Conservation (phyloP, 176 grass and related monocot species). For the Lolium multiflorum region DNA sequence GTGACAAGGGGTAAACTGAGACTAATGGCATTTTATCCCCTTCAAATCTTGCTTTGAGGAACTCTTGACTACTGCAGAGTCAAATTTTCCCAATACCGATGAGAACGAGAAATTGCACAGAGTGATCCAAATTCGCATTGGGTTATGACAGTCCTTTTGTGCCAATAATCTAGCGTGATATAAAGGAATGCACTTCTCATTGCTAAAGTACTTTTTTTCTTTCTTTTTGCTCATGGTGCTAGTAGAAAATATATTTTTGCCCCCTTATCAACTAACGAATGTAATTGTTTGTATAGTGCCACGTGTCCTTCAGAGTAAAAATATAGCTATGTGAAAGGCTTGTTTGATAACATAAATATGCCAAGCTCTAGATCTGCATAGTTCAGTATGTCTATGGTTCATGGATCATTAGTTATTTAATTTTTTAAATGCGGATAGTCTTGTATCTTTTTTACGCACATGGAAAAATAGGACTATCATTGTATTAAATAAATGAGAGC, state of each 20-base stretch:
- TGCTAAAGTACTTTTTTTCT: neutral
- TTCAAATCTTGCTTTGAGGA: neutral
- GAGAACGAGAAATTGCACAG: neutral
- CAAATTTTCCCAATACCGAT: neutral
- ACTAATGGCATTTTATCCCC: neutral
- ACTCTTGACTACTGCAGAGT: neutral
- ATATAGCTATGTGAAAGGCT: neutral
- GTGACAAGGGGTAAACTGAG: neutral
- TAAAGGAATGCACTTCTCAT: neutral
- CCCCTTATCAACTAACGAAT: conserved; percentile 28
- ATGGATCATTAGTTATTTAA: conserved; percentile 15
- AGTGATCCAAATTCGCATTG: neutral
- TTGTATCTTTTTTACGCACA: neutral
- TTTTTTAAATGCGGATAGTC: neutral
- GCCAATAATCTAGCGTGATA: neutral
- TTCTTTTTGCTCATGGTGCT: neutral
- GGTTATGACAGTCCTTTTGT: neutral
- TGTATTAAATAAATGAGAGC: neutral
- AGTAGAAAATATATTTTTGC: neutral
- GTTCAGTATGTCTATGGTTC: neutral
- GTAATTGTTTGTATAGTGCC: conserved; percentile 10
- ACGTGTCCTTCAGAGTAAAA: neutral
- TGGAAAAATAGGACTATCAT: neutral
- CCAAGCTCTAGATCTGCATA: neutral
- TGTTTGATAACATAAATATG: conserved; percentile 9